These are phyloP conservation scores for Mortierella sp. DNA, from an alignment of 371 early-diverging fungal genomes.

Conservation along the genomic window DNA sequence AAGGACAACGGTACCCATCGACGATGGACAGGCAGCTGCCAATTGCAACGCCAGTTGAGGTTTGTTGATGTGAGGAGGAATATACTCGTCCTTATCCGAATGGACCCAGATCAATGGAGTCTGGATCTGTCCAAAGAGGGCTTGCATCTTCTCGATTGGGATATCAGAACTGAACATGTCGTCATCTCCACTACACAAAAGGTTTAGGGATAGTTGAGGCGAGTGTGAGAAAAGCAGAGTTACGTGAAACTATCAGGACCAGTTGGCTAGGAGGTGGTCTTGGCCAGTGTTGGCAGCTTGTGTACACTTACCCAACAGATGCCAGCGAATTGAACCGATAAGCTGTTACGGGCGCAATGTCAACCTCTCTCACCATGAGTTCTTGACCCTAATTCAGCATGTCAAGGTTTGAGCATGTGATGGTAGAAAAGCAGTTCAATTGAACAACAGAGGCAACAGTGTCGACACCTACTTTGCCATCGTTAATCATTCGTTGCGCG, in stretches of 20 bases:
- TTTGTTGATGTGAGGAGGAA: conserved; percentile 40
- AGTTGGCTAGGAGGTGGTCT: too few species aligned
- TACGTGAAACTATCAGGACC: too few species aligned
- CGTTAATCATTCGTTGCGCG: conserved; percentile 52
- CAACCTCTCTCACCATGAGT: conserved; percentile 56
- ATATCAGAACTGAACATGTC: conserved; percentile 69
- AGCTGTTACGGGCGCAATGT: conserved; percentile 58
- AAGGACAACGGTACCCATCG: conserved; percentile 46
- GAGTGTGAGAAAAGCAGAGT: too few species aligned
- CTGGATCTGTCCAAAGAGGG: conserved; percentile 53
- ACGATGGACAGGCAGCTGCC: conserved; percentile 54
- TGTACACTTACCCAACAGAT: conserved; percentile 55
- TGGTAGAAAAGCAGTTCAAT: too few species aligned
- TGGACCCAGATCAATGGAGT: conserved; percentile 58
- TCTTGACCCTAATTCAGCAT: conserved; percentile 37
- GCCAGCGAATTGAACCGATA: conserved; percentile 60
- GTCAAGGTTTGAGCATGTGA: too few species aligned
- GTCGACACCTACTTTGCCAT: conserved; percentile 45
- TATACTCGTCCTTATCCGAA: conserved; percentile 61
- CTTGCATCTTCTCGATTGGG: conserved; percentile 49
- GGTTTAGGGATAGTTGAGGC: neutral
- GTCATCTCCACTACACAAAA: conserved; percentile 60
- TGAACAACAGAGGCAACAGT: neutral
- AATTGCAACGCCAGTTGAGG: conserved; percentile 44
- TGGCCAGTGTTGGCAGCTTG: too few species aligned